phyloP scores from a whole-genome alignment of 371 early-diverging fungal species.

The Saksenaea vasiformis region DNA sequence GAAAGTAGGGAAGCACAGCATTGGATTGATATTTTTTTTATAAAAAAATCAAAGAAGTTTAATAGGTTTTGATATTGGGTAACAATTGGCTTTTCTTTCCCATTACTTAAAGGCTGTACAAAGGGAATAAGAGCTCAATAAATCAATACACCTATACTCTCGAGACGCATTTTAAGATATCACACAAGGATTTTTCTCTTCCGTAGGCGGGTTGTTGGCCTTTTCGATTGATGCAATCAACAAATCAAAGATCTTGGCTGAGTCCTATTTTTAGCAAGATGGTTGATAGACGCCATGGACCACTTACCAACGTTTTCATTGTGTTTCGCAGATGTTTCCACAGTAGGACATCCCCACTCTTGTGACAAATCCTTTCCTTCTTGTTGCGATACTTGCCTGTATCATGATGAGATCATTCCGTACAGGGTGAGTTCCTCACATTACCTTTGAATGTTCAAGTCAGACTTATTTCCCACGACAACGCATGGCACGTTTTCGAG shows the following conservation, averaged over 20 bases:
- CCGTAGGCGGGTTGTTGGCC: constrained; percentile 59
- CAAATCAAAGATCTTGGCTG: constrained; percentile 69
- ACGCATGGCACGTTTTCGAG: constrained; percentile 89
- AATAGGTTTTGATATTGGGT: background rate
- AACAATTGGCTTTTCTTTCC: background rate
- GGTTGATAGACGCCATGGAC: background rate
- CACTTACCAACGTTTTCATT: constrained; percentile 86
- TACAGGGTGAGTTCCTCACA: background rate
- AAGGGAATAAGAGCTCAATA: background rate
- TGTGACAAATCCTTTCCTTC: constrained; percentile 80
- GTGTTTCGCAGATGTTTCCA: constrained; percentile 91
- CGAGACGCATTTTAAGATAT: constrained; percentile 31
- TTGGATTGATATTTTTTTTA: too few species aligned
- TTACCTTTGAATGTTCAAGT: constrained; percentile 75
- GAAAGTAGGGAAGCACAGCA: background rate
- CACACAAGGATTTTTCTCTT: constrained; percentile 57
- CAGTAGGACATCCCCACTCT: constrained; percentile 82
- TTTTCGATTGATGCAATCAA: constrained; percentile 74
- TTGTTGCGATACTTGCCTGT: constrained; percentile 74
- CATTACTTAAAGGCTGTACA: background rate
- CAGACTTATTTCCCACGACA: constrained; percentile 93
- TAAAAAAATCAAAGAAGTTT: too few species aligned
- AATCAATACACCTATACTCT: background rate
- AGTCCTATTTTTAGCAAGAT: too few species aligned
- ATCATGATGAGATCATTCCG: background rate